These are phyloP conservation scores for Pugionium dolabratum DNA, from an alignment of 345 rosid genomes.

Conservation along the genomic window DNA sequence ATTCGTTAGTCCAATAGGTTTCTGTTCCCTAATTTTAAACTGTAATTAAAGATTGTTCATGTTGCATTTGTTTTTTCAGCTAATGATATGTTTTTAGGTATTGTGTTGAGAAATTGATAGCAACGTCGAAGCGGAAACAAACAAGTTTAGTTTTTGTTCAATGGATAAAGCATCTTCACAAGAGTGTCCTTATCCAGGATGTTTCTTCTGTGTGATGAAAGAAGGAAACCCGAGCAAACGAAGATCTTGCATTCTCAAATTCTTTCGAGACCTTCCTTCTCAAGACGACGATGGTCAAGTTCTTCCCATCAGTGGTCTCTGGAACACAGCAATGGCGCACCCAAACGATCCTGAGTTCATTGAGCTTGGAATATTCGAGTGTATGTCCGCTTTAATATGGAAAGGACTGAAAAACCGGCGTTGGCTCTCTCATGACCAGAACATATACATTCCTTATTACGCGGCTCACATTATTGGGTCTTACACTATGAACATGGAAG, in stretches of 20 bases:
- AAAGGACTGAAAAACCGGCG: slow-evolving; percentile 93
- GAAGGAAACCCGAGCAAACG: slow-evolving; percentile 98
- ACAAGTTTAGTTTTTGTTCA: slow-evolving; percentile 3
- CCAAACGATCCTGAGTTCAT: slow-evolving; percentile 98
- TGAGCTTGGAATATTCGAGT: slow-evolving; percentile 92
- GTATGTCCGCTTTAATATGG: slow-evolving; percentile 95
- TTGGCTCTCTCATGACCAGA: slow-evolving; percentile 97
- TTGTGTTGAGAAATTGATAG: slow-evolving; percentile 18
- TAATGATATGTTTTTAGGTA: slow-evolving; percentile 22
- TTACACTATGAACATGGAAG: slow-evolving; percentile 99
- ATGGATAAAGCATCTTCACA: slow-evolving; percentile 85
- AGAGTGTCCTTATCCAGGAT: slow-evolving; percentile 98
- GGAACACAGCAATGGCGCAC: slow-evolving; percentile 99
- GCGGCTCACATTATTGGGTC: slow-evolving; percentile 99
- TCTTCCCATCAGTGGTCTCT: slow-evolving; percentile 96
- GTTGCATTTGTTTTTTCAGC: slow-evolving; percentile 5
- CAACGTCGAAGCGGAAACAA: slow-evolving; percentile 4
- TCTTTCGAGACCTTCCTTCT: slow-evolving; percentile 92
- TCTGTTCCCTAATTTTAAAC: neutral
- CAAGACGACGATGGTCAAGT: slow-evolving; percentile 98
- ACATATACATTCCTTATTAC: slow-evolving; percentile 95
- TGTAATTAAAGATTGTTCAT: slow-evolving; percentile 1
- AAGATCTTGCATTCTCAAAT: slow-evolving; percentile 82
- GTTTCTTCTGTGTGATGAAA: slow-evolving; percentile 99
- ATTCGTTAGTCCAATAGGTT: neutral